Evolutionary conservation across 2,329 filamentous ascomycete genomes (phyloP).

Genomic region (Trichoderma sp.): DNA sequence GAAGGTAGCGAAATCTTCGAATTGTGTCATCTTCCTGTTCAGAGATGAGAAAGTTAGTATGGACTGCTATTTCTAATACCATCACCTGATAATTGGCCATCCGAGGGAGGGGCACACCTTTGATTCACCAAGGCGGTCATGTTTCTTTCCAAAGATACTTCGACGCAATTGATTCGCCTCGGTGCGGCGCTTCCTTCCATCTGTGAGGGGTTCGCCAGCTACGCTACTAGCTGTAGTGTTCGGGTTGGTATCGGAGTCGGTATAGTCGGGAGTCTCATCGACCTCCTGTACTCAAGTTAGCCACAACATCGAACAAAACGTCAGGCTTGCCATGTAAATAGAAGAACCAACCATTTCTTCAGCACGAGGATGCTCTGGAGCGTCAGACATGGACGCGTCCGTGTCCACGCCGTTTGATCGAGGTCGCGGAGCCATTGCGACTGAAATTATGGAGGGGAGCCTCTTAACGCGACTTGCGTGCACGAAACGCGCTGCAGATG

Average conservation of each 20-base stretch:
- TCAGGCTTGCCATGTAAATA: not conserved
- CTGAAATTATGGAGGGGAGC: constrained; percentile 37
- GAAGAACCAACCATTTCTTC: constrained; percentile 55
- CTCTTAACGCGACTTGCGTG: constrained; percentile 58
- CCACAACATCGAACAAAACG: not conserved
- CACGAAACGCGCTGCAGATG: constrained; percentile 51
- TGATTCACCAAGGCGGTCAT: constrained; percentile 86
- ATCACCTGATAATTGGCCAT: not conserved
- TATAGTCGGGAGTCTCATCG: constrained; percentile 68
- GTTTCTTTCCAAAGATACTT: constrained; percentile 93
- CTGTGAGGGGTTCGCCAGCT: constrained; percentile 70
- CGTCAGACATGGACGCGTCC: constrained; percentile 67
- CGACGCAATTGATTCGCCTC: constrained; percentile 89
- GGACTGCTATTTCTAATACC: not conserved
- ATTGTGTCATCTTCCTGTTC: constrained; percentile 89
- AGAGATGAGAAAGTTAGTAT: not conserved
- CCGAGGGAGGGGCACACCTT: constrained; percentile 63
- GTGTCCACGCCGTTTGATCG: constrained; percentile 58
- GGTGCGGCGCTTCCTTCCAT: constrained; percentile 83
- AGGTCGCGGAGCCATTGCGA: constrained; percentile 60
- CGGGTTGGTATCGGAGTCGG: constrained; percentile 68
- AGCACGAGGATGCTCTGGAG: constrained; percentile 50
- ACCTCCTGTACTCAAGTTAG: constrained; percentile 52
- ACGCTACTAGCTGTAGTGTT: constrained; percentile 82
- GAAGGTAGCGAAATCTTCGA: constrained; percentile 88